Evolutionary conservation across 352 stramenopile genomes (phyloP).

Genomic region (Globisporangium solare): DNA sequence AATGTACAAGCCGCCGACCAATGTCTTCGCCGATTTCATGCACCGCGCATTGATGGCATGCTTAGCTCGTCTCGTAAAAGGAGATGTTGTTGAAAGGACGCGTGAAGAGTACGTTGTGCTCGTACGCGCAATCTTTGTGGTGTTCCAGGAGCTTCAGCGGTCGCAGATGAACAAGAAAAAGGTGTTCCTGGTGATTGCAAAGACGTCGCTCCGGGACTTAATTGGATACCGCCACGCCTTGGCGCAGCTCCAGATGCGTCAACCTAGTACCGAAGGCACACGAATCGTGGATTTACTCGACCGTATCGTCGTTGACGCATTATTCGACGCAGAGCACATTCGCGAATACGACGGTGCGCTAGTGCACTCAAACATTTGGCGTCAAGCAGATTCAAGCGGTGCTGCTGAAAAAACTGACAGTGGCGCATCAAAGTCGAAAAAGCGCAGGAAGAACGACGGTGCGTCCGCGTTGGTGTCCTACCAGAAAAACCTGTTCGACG

Average conservation of each 20-base stretch:
- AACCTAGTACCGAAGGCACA: conserved; percentile 10
- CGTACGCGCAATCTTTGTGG: conserved; percentile 42
- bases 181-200: conserved; percentile 76
- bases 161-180: conserved; percentile 89
- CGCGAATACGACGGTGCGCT: conserved; percentile 65
- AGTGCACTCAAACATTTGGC: conserved; percentile 31
- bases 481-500: conserved; percentile 77
- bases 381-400: conserved; percentile 4
- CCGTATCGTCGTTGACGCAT: conserved; percentile 53
- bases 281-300: conserved; percentile 39
- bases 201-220: conserved; percentile 66
- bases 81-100: conserved; percentile 1
- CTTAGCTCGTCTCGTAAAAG: conserved; percentile 8
- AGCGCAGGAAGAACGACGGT: conserved; percentile 36
- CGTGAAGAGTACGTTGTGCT: conserved; percentile 33
- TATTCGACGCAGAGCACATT: conserved; percentile 79
- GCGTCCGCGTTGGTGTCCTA: conserved; percentile 54
- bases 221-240: conserved; percentile 51
- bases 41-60: conserved; percentile 38
- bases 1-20: conserved; percentile 76
- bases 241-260: conserved; percentile 15
- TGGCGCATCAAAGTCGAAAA: conserved; percentile 26
- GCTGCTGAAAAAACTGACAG: not conserved
- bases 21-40: conserved; percentile 72
- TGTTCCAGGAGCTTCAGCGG: conserved; percentile 76